phyloP scores from a whole-genome alignment of 768 basidiomycete species.

The Chalciporus piperatus region DNA sequence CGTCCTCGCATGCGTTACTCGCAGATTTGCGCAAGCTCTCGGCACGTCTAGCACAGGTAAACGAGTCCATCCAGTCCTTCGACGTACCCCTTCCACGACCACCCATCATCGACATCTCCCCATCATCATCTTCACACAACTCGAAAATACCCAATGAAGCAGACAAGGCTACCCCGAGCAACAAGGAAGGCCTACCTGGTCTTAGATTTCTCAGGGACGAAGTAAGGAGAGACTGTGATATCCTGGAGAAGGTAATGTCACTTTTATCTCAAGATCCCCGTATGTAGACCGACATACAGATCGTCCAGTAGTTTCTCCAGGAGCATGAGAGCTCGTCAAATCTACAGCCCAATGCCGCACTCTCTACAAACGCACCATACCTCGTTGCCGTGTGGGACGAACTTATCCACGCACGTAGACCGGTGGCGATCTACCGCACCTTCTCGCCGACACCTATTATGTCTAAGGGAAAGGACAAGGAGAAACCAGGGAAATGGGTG shows the following conservation, averaged over 20 bases:
- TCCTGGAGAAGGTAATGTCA: slow-evolving; percentile 36
- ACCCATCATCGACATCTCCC: slow-evolving; percentile 33
- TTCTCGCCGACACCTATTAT: slow-evolving; percentile 30
- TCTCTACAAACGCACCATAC: slow-evolving; percentile 79
- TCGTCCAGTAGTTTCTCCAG: slow-evolving; percentile 60
- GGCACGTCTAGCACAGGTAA: slow-evolving; percentile 3
- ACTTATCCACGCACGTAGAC: slow-evolving; percentile 55
- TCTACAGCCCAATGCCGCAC: slow-evolving; percentile 43
- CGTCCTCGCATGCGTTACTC: neutral
- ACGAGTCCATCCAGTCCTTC: slow-evolving; percentile 18
- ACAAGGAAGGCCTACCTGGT: slow-evolving; percentile 34
- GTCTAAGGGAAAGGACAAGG: neutral
- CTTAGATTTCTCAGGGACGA: slow-evolving; percentile 39
- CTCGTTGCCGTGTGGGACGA: slow-evolving; percentile 83
- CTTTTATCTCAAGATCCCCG: neutral
- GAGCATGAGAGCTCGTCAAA: slow-evolving; percentile 30
- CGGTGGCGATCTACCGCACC: slow-evolving; percentile 59
- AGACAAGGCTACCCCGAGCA: neutral
- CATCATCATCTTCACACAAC: neutral
- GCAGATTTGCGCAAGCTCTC: slow-evolving; percentile 1
- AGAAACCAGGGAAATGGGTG: neutral
- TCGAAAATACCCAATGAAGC: neutral
- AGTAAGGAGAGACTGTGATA: slow-evolving; percentile 43
- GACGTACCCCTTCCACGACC: slow-evolving; percentile 15
- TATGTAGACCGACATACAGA: slow-evolving; percentile 2